Conservation (phyloP, 129 eudicot species). For the Ambrosia artemisiifolia region DNA sequence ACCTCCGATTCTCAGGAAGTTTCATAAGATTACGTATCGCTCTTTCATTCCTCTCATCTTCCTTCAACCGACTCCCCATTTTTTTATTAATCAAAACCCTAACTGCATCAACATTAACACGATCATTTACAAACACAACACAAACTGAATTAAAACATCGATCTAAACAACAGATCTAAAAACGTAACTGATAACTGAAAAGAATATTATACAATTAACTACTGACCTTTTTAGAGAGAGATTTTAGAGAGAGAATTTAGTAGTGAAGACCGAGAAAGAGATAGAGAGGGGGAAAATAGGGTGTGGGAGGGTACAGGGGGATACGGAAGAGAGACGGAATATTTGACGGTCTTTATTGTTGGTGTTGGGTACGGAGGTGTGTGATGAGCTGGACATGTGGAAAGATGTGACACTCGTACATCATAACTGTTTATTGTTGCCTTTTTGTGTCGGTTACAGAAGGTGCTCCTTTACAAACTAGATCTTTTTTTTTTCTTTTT, state of each 20-base stretch:
- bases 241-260: neutral
- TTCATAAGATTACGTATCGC: conserved; percentile 65
- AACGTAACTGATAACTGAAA: neutral
- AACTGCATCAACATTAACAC: neutral
- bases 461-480: neutral
- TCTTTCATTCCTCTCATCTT: conserved; percentile 66
- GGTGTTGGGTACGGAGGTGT: neutral
- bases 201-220: neutral
- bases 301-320: neutral
- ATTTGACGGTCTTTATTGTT: neutral
- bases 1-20: conserved; percentile 72
- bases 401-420: neutral
- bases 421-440: neutral
- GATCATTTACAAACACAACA: neutral
- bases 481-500: no score
- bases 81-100: neutral
- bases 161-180: neutral
- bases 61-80: conserved; percentile 57
- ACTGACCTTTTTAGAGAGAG: neutral
- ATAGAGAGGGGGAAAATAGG: neutral
- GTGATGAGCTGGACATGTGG: conserved; percentile 8
- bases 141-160: neutral
- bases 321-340: neutral
- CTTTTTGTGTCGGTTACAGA: neutral
- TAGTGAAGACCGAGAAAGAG: neutral